These are phyloP conservation scores for Pleurotus pulmonarius DNA, from an alignment of 768 basidiomycete species.

Conservation along the genomic window DNA sequence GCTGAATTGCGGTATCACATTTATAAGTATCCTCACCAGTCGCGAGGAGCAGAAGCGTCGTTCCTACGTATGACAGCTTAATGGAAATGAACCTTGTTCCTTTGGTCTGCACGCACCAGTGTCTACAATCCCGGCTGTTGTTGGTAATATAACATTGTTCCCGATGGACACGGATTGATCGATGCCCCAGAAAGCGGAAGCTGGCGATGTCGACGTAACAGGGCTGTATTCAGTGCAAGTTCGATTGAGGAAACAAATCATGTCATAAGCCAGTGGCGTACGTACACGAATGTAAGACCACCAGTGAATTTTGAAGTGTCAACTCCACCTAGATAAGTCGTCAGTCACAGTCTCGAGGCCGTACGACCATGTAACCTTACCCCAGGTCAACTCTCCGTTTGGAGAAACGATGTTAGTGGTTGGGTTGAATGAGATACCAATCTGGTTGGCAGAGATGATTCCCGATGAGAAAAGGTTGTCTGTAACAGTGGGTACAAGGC, in stretches of 20 bases:
- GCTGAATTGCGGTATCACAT: background rate
- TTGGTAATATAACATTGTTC: slow-evolving; percentile 22
- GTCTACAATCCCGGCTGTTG: slow-evolving; percentile 37
- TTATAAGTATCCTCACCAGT: slow-evolving; percentile 19
- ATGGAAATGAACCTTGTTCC: background rate
- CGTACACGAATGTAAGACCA: slow-evolving; percentile 28
- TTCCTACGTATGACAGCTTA: slow-evolving; percentile 21
- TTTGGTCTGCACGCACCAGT: slow-evolving; percentile 16
- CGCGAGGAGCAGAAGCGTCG: slow-evolving; percentile 52
- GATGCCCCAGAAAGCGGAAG: slow-evolving; percentile 38
- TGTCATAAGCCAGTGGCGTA: slow-evolving; percentile 2
- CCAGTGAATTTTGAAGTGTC: slow-evolving; percentile 24
- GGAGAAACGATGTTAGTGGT: slow-evolving; percentile 19
- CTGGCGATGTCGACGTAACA: slow-evolving; percentile 22
- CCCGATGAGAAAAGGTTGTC: slow-evolving; percentile 32
- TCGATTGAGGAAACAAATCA: background rate
- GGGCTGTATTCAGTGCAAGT: slow-evolving; percentile 12
- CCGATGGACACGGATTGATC: slow-evolving; percentile 36
- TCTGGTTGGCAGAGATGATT: slow-evolving; percentile 20
- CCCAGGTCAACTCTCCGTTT: slow-evolving; percentile 18
- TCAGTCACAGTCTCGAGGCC: background rate
- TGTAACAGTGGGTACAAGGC: slow-evolving; percentile 38
- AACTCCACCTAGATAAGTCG: slow-evolving; percentile 18
- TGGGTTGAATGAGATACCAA: slow-evolving; percentile 37
- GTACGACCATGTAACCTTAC: slow-evolving; percentile 8